Evolutionary conservation across 148 eudicot species (phyloP).

Genomic region (Amaranthus palmeri): DNA sequence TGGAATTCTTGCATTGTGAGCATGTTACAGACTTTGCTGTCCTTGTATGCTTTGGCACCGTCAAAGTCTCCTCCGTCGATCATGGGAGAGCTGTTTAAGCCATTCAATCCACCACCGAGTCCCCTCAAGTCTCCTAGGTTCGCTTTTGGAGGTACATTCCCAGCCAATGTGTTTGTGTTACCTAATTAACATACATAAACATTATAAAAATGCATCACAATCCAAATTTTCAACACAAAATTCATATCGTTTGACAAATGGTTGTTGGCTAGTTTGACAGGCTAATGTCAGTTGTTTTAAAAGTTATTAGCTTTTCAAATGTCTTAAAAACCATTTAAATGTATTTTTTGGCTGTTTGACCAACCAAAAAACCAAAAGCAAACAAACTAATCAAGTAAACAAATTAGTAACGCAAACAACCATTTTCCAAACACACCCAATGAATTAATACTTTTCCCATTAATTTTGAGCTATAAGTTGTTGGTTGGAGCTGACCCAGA

Average conservation of each 20-base stretch:
- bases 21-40: slow-evolving; percentile 96
- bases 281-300: too few relatives aligned
- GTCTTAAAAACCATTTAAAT: too few relatives aligned
- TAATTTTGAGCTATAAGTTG: too few relatives aligned
- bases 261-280: too few relatives aligned
- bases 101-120: slow-evolving; percentile 70
- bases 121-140: slow-evolving; percentile 87
- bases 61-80: slow-evolving; percentile 88
- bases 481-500: too few relatives aligned
- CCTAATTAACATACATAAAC: slow-evolving; percentile 29
- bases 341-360: too few relatives aligned
- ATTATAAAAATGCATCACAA: background rate
- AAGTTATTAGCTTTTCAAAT: too few relatives aligned
- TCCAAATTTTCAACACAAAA: background rate
- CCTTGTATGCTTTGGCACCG: slow-evolving; percentile 93
- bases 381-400: too few relatives aligned
- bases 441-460: too few relatives aligned
- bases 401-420: too few relatives aligned
- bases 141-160: slow-evolving; percentile 93
- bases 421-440: too few relatives aligned
- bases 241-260: background rate
- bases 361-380: too few relatives aligned
- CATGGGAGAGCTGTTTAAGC: slow-evolving; percentile 74
- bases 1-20: slow-evolving; percentile 94
- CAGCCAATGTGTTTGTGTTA: slow-evolving; percentile 88